A percentile compares a stretch with the other conserved stretches of the same genome.
Evolutionary conservation across 495 filamentous ascomycete genomes (phyloP).

Genomic region (Lichenothelia convexa): DNA sequence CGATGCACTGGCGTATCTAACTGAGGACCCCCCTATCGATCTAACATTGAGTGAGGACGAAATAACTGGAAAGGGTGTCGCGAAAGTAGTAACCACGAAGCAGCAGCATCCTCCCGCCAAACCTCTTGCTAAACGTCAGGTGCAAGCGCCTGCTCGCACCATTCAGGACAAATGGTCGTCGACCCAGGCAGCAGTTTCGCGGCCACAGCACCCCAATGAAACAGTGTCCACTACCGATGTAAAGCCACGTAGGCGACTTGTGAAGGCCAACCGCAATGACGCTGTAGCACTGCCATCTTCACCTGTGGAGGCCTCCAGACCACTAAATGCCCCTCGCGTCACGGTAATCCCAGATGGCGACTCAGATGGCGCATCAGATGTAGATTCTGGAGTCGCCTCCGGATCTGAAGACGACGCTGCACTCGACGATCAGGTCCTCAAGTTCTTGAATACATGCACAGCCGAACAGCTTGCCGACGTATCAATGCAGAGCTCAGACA

Average conservation of each 20-base stretch:
- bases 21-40: conserved; percentile 13
- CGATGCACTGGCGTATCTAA: conserved; percentile 36
- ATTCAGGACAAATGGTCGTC: conserved; percentile 45
- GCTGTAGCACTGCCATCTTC: conserved; percentile 25
- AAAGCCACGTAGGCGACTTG: conserved; percentile 32
- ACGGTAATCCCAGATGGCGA: conserved; percentile 12
- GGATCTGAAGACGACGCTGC: conserved; percentile 22
- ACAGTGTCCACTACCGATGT: not conserved
- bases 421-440: conserved; percentile 34
- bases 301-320: conserved; percentile 18
- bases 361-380: conserved; percentile 32
- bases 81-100: too few species aligned
- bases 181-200: conserved; percentile 25
- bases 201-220: too few species aligned
- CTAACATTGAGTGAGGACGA: conserved; percentile 24
- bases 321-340: conserved; percentile 3
- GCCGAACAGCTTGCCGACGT: conserved; percentile 58
- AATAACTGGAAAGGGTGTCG: conserved; percentile 2
- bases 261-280: conserved; percentile 37
- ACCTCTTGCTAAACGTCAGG: conserved; percentile 28
- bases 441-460: conserved; percentile 68
- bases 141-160: conserved; percentile 36
- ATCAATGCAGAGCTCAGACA: conserved; percentile 42
- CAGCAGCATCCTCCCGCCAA: conserved; percentile 13
- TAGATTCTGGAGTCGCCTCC: conserved; percentile 31